Percentiles rank a stretch among this genome's conserved stretches.
Evolutionary conservation across 371 early-diverging fungal genomes (phyloP).

Genomic region (Mortierella sp.): DNA sequence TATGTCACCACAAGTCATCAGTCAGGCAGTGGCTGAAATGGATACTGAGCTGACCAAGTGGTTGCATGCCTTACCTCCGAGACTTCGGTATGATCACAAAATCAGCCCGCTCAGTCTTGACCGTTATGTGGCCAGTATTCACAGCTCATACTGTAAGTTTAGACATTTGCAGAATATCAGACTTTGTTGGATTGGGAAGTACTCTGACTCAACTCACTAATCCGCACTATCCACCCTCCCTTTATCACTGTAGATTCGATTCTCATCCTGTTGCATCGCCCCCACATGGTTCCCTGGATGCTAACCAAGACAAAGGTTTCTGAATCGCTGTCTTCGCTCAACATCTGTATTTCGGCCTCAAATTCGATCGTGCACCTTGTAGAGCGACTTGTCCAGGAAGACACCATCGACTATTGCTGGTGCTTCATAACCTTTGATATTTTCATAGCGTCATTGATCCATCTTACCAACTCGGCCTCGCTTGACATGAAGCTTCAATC

Average conservation of each 20-base stretch:
- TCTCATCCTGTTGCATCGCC: constrained; percentile 59
- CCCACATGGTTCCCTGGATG: constrained; percentile 48
- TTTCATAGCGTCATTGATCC: constrained; percentile 6
- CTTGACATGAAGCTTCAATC: constrained; percentile 3
- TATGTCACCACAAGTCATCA: background rate
- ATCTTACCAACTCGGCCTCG: constrained; percentile 13
- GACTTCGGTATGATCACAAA: constrained; percentile 6
- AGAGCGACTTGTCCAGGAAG: constrained; percentile 5
- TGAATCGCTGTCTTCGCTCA: constrained; percentile 11
- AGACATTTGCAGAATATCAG: background rate
- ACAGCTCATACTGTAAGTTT: constrained; percentile 10
- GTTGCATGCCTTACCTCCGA: constrained; percentile 4
- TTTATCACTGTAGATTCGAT: constrained; percentile 44
- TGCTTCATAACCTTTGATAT: constrained; percentile 4
- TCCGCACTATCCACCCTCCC: background rate
- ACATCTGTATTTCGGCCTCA: constrained; percentile 9
- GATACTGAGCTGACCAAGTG: constrained; percentile 10
- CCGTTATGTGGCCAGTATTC: constrained; percentile 6
- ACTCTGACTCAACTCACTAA: background rate
- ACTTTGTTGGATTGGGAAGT: background rate
- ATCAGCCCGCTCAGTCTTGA: background rate
- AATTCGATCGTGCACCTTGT: constrained; percentile 7
- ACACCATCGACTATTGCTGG: background rate
- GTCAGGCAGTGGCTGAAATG: background rate
- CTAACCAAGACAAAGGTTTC: constrained; percentile 12